Base-by-base conservation (phyloP, 1,284 basidiomycete genomes). In the Apiotrichum gamsii region DNA sequence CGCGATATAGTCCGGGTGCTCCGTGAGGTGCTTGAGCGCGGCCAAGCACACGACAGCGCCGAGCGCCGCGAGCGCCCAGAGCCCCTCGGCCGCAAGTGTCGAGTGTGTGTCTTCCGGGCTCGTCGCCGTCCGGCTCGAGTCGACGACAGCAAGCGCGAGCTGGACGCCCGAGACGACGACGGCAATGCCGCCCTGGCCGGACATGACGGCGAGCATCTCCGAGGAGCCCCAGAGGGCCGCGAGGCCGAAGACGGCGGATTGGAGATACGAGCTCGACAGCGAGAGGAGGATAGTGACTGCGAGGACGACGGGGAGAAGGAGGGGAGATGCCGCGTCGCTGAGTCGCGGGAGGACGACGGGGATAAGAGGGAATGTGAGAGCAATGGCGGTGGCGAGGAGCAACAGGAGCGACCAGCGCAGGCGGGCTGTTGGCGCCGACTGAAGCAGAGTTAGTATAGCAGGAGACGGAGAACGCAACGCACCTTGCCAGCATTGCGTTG, bases 171-270 rank as follows among this genome's bases (percentile, higher is more conserved):
- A 72, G 13, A 74, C 66, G 1, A 72, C 48, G 10, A 72, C 66
- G 2, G 68, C 70, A 19, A 73, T 69, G 1, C 68, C 70, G 9
- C 72, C 72, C 58, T 72, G 67, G 10, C 70, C 72, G 11, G 65
- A 65, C 67, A 73, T 69, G 43, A 72, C 69, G 18, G 64, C 68
- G n/a, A 70, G 52, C 25, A 68, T 63, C 47, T 67, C 60, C 14
- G 57, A 47, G 8, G 58, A 57, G 5, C 68, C 68, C 59, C 67
- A 66, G 14, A 69, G 47, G 3, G 61, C 53, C 0, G 66, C 59
- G 41, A 70, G 56, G 15, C 67, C 69, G 38, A 72, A 62, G 21
- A 67, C 65, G 9, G 67, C 56, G 13, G 66, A 69, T 55, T 72
- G 70, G 36, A 72, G 63, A 51, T 65, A 70, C 13, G 67, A 64